These are phyloP conservation scores for Aspergillus fumigatiaffinis DNA, from an alignment of 2,329 filamentous ascomycete species.

Conservation along the genomic window DNA sequence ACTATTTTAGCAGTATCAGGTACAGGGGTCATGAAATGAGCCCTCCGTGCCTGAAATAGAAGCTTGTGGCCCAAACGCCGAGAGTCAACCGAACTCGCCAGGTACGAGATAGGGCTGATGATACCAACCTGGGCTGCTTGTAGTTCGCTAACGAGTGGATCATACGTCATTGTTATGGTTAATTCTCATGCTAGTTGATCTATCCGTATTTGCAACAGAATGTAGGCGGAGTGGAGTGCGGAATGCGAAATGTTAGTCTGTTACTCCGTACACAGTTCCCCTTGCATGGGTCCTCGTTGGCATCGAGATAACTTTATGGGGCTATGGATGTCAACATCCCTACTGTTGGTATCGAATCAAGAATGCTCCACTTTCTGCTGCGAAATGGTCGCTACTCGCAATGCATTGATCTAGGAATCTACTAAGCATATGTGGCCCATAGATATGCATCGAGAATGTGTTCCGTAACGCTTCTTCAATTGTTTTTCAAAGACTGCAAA, in stretches of 20 bases:
- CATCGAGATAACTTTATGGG: background rate
- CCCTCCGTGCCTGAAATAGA: background rate
- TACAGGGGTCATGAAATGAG: background rate
- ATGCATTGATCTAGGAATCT: background rate
- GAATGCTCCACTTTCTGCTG: background rate
- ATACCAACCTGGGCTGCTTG: background rate
- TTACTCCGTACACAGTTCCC: background rate
- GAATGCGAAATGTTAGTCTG: background rate
- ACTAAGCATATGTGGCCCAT: background rate
- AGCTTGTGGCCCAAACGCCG: background rate
- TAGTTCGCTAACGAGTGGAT: background rate
- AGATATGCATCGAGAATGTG: background rate
- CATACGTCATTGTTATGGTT: background rate
- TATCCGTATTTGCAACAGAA: background rate
- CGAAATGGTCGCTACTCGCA: background rate
- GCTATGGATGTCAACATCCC: background rate
- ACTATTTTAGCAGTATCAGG: background rate
- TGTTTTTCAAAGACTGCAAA: background rate
- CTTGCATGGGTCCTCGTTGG: background rate
- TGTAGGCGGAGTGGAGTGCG: background rate
- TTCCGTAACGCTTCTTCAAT: background rate
- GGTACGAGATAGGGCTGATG: background rate
- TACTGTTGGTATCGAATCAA: background rate
- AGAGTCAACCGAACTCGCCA: background rate
- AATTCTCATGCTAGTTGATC: background rate